phyloP scores from a whole-genome alignment of 148 eudicot genomes.

The Diospyros kaki region DNA sequence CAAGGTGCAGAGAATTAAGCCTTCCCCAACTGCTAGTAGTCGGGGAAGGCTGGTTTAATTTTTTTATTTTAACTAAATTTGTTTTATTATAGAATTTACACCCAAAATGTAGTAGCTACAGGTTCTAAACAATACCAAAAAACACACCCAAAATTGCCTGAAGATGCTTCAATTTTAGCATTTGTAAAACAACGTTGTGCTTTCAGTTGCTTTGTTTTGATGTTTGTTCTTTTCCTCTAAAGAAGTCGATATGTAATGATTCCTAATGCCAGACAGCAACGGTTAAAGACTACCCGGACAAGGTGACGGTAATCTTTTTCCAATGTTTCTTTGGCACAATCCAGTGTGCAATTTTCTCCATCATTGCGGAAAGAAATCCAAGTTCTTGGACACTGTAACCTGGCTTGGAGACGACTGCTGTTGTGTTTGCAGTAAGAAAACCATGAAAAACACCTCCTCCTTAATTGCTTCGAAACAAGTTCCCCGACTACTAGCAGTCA shows the following conservation, averaged over 20 bases:
- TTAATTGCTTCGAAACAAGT: neutral
- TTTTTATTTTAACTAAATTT: no score
- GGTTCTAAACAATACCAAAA: neutral
- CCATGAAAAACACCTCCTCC: neutral
- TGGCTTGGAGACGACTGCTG: conserved; percentile 33
- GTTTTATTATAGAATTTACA: no score
- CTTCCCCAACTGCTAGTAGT: no score
- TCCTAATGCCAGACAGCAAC: conserved; percentile 31
- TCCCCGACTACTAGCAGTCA: no score
- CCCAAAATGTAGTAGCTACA: no score
- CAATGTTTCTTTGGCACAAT: conserved; percentile 51
- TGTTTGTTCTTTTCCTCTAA: no score
- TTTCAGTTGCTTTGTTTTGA: no score
- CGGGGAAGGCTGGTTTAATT: no score
- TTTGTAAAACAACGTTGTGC: no score
- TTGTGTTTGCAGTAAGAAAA: conserved; percentile 35
- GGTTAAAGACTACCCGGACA: conserved; percentile 48
- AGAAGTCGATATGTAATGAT: neutral
- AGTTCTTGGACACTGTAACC: conserved; percentile 35
- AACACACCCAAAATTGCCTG: neutral
- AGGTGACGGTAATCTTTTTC: conserved; percentile 43
- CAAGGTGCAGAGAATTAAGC: no score
- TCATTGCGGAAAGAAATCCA: conserved; percentile 30
- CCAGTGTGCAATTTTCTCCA: conserved; percentile 30
- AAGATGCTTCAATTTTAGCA: no score